Conservation (phyloP, 805 yeast species). For the Maudiozyma pseudohumilis region DNA sequence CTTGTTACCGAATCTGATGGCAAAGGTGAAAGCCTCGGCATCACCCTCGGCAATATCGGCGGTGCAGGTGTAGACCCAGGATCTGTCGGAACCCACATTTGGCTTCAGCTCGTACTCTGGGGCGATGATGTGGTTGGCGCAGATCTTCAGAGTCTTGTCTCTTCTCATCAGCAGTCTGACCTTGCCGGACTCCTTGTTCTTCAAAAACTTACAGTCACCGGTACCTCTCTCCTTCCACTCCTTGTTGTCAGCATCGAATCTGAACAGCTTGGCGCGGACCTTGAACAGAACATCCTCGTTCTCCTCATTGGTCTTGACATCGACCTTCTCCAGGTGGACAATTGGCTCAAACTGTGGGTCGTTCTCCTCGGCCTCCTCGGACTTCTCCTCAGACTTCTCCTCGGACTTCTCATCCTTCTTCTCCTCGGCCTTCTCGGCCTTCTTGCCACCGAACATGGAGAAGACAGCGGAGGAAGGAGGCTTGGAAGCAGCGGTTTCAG, state of each 20-base stretch:
- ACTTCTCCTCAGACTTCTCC: slow-evolving; percentile 26
- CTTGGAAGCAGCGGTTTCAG: slow-evolving; percentile 17
- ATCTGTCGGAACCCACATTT: slow-evolving; percentile 93
- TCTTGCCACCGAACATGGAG: slow-evolving; percentile 91
- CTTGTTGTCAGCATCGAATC: slow-evolving; percentile 69
- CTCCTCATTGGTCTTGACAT: slow-evolving; percentile 92
- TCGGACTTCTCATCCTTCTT: slow-evolving; percentile 31
- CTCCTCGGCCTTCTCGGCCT: slow-evolving; percentile 49
- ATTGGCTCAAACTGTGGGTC: slow-evolving; percentile 91
- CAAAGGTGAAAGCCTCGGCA: slow-evolving; percentile 92
- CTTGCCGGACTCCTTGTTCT: slow-evolving; percentile 75
- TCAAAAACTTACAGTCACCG: slow-evolving; percentile 91
- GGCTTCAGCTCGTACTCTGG: slow-evolving; percentile 79
- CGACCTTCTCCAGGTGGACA: slow-evolving; percentile 90
- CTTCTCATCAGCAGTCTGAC: slow-evolving; percentile 96
- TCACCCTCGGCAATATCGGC: slow-evolving; percentile 94
- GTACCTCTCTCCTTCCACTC: slow-evolving; percentile 99
- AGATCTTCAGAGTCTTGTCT: slow-evolving; percentile 94
- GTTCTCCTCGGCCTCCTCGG: slow-evolving; percentile 33
- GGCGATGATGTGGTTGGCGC: slow-evolving; percentile 89
- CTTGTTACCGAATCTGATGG: slow-evolving; percentile 86
- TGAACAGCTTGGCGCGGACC: slow-evolving; percentile 90
- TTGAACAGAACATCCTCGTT: slow-evolving; percentile 75
- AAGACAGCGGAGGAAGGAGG: slow-evolving; percentile 80
- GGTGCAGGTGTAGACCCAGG: slow-evolving; percentile 94